Base-by-base conservation (phyloP, 176 grass and related monocot genomes). In the Triticum aestivum region DNA sequence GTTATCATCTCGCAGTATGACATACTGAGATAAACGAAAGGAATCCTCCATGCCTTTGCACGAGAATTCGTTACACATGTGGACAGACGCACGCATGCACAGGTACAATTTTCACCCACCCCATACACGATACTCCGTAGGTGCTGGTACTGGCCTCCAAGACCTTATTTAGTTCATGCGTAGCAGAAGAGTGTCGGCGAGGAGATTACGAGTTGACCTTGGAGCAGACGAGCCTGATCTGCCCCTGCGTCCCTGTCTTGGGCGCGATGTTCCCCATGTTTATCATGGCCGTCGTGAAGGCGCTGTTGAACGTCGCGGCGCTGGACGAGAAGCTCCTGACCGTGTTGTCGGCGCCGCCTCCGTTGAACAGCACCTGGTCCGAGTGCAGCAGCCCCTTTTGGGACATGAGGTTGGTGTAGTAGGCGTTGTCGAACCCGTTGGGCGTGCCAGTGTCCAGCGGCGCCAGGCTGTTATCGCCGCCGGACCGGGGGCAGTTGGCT, bases 311-410 rank as follows among this genome's bases (percentile, higher is more conserved):
- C 9, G 85, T 78, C 3, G 76, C 4, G 5, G 85, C 2, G 73
- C 11, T 88, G 82, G 68, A 85, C 6, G 88, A 74, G 82, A 82
- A 93, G 85, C 56, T 93, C 27, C 12, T 66, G 6, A 91, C 91
- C 4, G 44, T 86, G 77, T 13, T 83, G 87, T 95, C 94, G 35
- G 91, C 67, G 58, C 80, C 62, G 17, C 77, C 84, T 20, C 66
- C 49, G 13, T 87, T 95, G 84, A 91, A 95, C 2, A 95, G 84
- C 70, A 49, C 70, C 82, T 95, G 93, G 77, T 95, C 93, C 2
- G 93, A 93, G 83, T 89, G 91, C 44, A 95, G 91, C 5, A 95
- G 80, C 5, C 81, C 94, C 78, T 47, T 87, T 56, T 71, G 67
- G 3, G 75, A 65, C 72, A 91, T 34, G 14, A 95, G 91, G 65